Evolutionary conservation across 2,329 filamentous ascomycete genomes (phyloP).

Genomic region (Claviceps monticola): DNA sequence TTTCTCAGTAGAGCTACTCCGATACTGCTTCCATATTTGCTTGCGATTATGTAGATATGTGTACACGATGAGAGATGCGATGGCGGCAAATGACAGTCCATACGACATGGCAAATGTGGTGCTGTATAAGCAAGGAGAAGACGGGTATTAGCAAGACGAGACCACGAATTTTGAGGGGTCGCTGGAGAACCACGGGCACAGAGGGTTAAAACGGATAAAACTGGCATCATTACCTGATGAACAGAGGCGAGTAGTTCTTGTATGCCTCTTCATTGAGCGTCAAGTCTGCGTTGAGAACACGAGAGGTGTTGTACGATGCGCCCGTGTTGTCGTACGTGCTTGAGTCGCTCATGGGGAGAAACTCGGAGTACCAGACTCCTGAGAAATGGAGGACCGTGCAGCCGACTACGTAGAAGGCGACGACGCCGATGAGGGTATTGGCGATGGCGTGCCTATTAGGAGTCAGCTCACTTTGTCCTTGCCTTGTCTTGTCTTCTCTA

Average conservation of each 20-base stretch:
- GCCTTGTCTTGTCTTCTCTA: not conserved
- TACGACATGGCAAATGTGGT: conserved; percentile 60
- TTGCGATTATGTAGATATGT: conserved; percentile 52
- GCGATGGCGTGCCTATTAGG: conserved; percentile 52
- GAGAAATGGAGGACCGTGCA: conserved; percentile 49
- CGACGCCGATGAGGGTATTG: conserved; percentile 55
- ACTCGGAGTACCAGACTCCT: conserved; percentile 49
- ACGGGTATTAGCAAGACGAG: not conserved
- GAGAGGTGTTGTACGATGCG: conserved; percentile 45
- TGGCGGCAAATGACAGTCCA: conserved; percentile 58
- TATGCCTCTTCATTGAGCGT: conserved; percentile 52
- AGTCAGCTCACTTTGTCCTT: not conserved
- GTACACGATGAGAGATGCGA: conserved; percentile 55
- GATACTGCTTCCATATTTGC: conserved; percentile 51
- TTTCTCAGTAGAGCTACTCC: conserved; percentile 42
- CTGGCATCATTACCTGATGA: conserved; percentile 32
- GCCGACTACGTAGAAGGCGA: conserved; percentile 49
- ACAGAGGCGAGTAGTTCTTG: conserved; percentile 52
- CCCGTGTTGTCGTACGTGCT: conserved; percentile 61
- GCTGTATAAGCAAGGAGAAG: conserved; percentile 20
- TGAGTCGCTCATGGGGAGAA: conserved; percentile 56
- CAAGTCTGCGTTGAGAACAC: conserved; percentile 46
- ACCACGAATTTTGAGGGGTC: not conserved
- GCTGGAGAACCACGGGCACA: not conserved
- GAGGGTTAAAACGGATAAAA: not conserved